phyloP scores from a whole-genome alignment of 257 asterid genomes.

The Scutellaria galericulata region DNA sequence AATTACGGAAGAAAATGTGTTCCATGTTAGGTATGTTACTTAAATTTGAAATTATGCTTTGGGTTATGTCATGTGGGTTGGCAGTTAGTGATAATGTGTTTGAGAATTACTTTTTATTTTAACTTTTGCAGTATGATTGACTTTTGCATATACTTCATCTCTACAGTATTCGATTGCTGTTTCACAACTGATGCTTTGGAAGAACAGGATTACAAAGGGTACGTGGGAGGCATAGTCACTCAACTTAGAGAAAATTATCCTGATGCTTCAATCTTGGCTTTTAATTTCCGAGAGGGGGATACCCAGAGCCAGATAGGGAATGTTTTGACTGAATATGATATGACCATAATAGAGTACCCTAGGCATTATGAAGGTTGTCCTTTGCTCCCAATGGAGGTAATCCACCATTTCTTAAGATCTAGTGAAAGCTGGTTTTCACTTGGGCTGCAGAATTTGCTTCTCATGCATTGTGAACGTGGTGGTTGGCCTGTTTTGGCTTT shows the following conservation, averaged over 20 bases:
- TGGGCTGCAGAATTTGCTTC: constrained; percentile 86
- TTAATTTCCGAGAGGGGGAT: constrained; percentile 81
- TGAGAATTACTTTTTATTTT: neutral
- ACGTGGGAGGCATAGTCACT: constrained; percentile 69
- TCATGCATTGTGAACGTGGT: constrained; percentile 93
- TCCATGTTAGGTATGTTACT: neutral
- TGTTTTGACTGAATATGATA: constrained; percentile 75
- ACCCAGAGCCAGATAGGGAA: constrained; percentile 66
- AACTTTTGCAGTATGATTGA: constrained; percentile 28
- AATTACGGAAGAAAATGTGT: neutral
- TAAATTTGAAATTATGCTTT: constrained; percentile 2
- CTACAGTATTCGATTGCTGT: constrained; percentile 87
- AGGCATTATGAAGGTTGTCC: constrained; percentile 94
- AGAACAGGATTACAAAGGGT: constrained; percentile 66
- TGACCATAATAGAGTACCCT: constrained; percentile 95
- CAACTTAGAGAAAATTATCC: constrained; percentile 78
- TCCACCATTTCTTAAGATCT: constrained; percentile 88
- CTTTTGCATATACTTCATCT: constrained; percentile 30
- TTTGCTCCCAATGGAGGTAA: constrained; percentile 90
- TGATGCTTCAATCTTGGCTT: constrained; percentile 81
- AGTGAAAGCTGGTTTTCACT: constrained; percentile 97
- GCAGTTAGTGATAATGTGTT: neutral
- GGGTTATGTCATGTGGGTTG: constrained; percentile 15
- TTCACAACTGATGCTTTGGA: constrained; percentile 81
- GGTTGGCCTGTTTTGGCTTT: constrained; percentile 98